A percentile compares a stretch with the other conserved stretches of the same genome.
Conservation (phyloP, 768 basidiomycete species). For the Tubosaeta sp. region DNA sequence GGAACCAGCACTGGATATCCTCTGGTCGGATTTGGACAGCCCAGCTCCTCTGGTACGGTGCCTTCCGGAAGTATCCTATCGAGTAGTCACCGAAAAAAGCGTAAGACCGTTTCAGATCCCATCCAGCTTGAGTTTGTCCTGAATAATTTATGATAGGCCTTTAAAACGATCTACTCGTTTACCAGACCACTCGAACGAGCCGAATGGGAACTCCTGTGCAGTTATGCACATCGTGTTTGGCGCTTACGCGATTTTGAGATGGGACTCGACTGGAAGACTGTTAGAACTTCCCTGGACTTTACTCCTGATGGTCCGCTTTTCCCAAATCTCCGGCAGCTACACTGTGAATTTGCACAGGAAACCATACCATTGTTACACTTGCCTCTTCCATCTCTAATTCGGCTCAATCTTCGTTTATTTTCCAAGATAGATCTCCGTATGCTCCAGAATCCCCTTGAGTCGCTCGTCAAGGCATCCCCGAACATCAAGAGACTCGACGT, state of each 20-base stretch:
- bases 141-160: not conserved
- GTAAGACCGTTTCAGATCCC: not conserved
- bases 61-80: not conserved
- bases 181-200: not conserved
- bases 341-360: not conserved
- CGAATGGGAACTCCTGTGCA: conserved; percentile 4
- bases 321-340: not conserved
- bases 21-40: conserved; percentile 4
- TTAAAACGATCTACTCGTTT: not conserved
- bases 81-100: not conserved
- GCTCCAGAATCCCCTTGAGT: not conserved
- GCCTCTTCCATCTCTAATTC: not conserved
- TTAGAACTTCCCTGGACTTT: not conserved
- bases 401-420: not conserved
- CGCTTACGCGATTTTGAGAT: not conserved
- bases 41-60: not conserved
- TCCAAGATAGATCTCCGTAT: not conserved
- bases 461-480: not conserved
- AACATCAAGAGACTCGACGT: not conserved
- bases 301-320: not conserved
- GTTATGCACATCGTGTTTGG: conserved; percentile 3
- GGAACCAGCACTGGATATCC: conserved; percentile 4
- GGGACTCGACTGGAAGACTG: not conserved
- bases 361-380: not conserved
- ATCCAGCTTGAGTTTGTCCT: not conserved